A percentile compares a stretch with the other conserved stretches of the same genome.
Conservation (phyloP, 768 basidiomycete genomes). For the Boletus subcaerulescens region DNA sequence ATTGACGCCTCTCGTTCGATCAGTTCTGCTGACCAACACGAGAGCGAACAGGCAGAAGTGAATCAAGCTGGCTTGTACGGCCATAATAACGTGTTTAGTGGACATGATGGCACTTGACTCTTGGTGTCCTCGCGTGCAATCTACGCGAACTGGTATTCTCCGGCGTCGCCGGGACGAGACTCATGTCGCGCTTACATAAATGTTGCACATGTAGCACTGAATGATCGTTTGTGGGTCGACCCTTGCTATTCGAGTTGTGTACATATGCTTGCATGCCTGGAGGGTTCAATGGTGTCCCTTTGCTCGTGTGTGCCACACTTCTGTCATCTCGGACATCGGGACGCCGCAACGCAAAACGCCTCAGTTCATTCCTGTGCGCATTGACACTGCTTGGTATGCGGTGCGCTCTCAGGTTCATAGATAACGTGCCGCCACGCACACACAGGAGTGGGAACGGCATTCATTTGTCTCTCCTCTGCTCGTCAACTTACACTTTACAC, state of each 20-base stretch:
- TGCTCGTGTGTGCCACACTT: slow-evolving; percentile 26
- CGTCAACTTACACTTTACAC: slow-evolving; percentile 19
- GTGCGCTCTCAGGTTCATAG: slow-evolving; percentile 2
- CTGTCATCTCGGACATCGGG: slow-evolving; percentile 14
- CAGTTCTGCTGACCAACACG: slow-evolving; percentile 7
- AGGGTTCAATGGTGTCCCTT: slow-evolving; percentile 9
- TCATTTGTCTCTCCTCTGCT: slow-evolving; percentile 8
- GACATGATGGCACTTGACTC: slow-evolving; percentile 8
- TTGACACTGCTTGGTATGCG: not conserved
- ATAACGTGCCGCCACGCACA: not conserved
- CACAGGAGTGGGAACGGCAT: slow-evolving; percentile 3
- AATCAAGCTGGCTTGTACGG: slow-evolving; percentile 5
- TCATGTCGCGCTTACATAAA: slow-evolving; percentile 8
- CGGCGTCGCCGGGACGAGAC: not conserved
- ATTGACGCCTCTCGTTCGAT: slow-evolving; percentile 1
- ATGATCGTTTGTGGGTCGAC: not conserved
- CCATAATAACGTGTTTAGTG: slow-evolving; percentile 9
- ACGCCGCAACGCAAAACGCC: not conserved
- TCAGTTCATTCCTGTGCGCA: slow-evolving; percentile 15
- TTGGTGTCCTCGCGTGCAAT: not conserved
- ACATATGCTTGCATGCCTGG: not conserved
- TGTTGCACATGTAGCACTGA: not conserved
- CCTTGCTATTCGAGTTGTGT: not conserved
- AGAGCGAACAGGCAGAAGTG: slow-evolving; percentile 10
- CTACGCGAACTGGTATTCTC: not conserved